These are phyloP conservation scores for Thermothielavioides terrestris DNA, from an alignment of 495 filamentous ascomycete species.

Conservation along the genomic window DNA sequence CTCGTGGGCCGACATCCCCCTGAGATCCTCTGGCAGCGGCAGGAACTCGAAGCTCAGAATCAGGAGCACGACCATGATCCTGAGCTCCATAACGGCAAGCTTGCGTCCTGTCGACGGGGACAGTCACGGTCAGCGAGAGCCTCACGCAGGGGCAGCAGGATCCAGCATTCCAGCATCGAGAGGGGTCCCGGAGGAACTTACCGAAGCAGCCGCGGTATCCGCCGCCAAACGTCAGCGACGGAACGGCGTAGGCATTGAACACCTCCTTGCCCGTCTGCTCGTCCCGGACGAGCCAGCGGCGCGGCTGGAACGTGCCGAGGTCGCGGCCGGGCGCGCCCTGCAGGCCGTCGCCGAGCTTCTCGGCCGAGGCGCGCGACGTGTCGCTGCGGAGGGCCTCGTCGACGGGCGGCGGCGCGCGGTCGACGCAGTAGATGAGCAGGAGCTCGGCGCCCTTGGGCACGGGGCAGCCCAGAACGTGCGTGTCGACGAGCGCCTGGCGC, in stretches of 20 bases:
- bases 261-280: slow-evolving; percentile 17
- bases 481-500: slow-evolving; percentile 26
- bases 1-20: slow-evolving; percentile 14
- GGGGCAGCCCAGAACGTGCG: slow-evolving; percentile 24
- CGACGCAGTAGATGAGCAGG: slow-evolving; percentile 15
- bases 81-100: slow-evolving; percentile 23
- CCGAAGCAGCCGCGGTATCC: slow-evolving; percentile 20
- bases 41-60: slow-evolving; percentile 23
- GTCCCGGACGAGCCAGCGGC: slow-evolving; percentile 25
- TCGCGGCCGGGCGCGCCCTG: slow-evolving; percentile 13
- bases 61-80: slow-evolving; percentile 19
- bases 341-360: slow-evolving; percentile 16
- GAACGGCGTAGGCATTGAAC: slow-evolving; percentile 20
- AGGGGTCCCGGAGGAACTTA: slow-evolving; percentile 1
- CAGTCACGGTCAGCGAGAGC: too few relatives aligned
- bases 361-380: slow-evolving; percentile 11
- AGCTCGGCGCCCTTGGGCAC: slow-evolving; percentile 31
- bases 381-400: slow-evolving; percentile 21
- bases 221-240: slow-evolving; percentile 18
- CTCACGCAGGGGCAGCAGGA: too few relatives aligned
- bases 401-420: slow-evolving; percentile 10
- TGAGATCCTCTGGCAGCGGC: slow-evolving; percentile 17
- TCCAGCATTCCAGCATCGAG: too few relatives aligned
- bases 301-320: slow-evolving; percentile 21
- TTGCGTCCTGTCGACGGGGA: slow-evolving; percentile 9